Evolutionary conservation across 768 basidiomycete genomes (phyloP).

Genomic region (Tylopilus vinaceipallidus): DNA sequence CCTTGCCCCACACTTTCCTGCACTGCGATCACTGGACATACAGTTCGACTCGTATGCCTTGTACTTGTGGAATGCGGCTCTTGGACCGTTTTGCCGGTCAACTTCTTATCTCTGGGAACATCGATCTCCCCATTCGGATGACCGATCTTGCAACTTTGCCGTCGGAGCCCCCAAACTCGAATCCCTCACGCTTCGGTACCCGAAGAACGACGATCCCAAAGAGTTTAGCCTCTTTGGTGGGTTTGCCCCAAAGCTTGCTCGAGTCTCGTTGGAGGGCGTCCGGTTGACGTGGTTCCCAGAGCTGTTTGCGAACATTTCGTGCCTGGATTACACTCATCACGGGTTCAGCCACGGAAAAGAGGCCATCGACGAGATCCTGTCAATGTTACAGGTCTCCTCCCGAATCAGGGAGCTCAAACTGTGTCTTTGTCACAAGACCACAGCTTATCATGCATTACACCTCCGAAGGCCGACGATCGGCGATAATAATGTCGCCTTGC

Average conservation of each 20-base stretch:
- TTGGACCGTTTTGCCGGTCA: constrained; percentile 51
- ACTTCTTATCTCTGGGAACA: constrained; percentile 24
- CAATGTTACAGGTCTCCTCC: constrained; percentile 54
- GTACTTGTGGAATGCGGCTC: constrained; percentile 65
- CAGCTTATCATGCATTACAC: constrained; percentile 16
- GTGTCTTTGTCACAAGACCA: constrained; percentile 46
- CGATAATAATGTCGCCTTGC: constrained; percentile 40
- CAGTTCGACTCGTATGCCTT: constrained; percentile 54
- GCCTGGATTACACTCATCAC: constrained; percentile 71
- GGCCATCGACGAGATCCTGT: constrained; percentile 55
- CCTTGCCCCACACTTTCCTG: constrained; percentile 44
- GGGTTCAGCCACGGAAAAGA: constrained; percentile 58
- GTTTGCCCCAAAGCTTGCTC: constrained; percentile 53
- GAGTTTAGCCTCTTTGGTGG: constrained; percentile 65
- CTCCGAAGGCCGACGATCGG: constrained; percentile 19
- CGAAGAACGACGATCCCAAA: constrained; percentile 66
- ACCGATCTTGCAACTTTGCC: constrained; percentile 11
- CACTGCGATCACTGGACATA: constrained; percentile 64
- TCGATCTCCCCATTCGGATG: constrained; percentile 11
- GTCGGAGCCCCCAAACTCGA: constrained; percentile 46
- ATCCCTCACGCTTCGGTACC: constrained; percentile 56
- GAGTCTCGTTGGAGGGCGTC: constrained; percentile 60
- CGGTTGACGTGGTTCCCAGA: constrained; percentile 61
- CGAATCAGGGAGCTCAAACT: constrained; percentile 54
- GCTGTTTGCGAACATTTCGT: constrained; percentile 59